Percentiles rank a stretch among this genome's conserved stretches.
Conservation (phyloP, 345 rosid genomes). For the Excoecaria agallocha region DNA sequence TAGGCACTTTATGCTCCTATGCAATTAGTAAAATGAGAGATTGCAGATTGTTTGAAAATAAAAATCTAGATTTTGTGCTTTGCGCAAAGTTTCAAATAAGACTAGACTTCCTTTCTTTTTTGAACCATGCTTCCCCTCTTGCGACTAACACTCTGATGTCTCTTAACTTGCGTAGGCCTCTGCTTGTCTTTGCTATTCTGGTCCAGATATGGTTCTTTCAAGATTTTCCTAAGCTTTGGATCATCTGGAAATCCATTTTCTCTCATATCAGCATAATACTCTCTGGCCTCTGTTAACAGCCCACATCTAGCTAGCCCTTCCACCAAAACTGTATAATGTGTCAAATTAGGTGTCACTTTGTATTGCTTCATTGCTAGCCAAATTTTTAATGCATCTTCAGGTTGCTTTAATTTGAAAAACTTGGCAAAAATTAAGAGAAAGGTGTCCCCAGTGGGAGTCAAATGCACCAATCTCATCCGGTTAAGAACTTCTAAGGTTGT, state of each 20-base stretch:
- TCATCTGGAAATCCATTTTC: slow-evolving; percentile 59
- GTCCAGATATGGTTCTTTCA: slow-evolving; percentile 35
- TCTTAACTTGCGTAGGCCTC: slow-evolving; percentile 21
- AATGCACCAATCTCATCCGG: slow-evolving; percentile 52
- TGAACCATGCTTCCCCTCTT: slow-evolving; percentile 19
- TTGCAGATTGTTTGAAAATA: neutral
- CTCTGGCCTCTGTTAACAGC: slow-evolving; percentile 48
- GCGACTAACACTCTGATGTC: slow-evolving; percentile 15
- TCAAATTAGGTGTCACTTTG: slow-evolving; percentile 39
- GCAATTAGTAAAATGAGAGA: neutral
- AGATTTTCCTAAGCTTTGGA: slow-evolving; percentile 66
- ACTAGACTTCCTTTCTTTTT: slow-evolving; percentile 12
- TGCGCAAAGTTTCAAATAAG: neutral
- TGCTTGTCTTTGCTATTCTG: slow-evolving; percentile 20
- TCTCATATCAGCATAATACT: slow-evolving; percentile 63
- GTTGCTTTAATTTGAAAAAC: slow-evolving; percentile 53
- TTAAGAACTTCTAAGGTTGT: slow-evolving; percentile 50
- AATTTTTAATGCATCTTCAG: slow-evolving; percentile 62
- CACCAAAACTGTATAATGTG: slow-evolving; percentile 49
- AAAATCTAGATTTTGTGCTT: neutral
- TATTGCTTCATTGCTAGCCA: slow-evolving; percentile 70
- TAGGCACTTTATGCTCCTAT: neutral
- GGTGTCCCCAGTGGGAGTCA: slow-evolving; percentile 59
- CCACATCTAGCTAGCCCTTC: slow-evolving; percentile 65
- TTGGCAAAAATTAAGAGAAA: slow-evolving; percentile 58